Conservation (phyloP, 192 early-diverging fungal genomes). For the Rhizophlyctis rosea region DNA sequence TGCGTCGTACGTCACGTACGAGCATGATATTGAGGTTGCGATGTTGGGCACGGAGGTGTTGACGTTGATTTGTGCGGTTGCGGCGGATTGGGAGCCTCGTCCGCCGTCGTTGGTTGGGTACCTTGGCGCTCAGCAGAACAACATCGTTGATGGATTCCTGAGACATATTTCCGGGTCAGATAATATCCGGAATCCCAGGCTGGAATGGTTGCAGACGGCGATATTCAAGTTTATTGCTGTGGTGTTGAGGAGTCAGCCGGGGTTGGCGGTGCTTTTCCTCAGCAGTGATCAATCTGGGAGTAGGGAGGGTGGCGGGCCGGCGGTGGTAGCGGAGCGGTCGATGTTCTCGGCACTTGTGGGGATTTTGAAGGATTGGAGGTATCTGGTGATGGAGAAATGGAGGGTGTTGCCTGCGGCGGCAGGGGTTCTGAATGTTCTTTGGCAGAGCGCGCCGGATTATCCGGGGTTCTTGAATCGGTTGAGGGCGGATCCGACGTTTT, state of each 20-base stretch:
- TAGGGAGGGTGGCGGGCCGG: too few species aligned
- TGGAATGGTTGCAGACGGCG: constrained; percentile 35
- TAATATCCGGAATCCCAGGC: neutral
- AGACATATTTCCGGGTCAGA: constrained; percentile 19
- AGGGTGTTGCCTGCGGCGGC: constrained; percentile 31
- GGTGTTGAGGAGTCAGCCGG: constrained; percentile 44
- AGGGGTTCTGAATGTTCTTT: constrained; percentile 33
- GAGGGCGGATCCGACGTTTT: constrained; percentile 25
- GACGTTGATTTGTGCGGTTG: constrained; percentile 42
- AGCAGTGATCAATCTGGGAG: constrained; percentile 16
- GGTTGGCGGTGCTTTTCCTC: constrained; percentile 42
- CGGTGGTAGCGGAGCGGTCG: constrained; percentile 11
- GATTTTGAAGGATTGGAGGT: constrained; percentile 25
- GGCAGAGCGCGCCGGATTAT: constrained; percentile 34
- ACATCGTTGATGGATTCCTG: constrained; percentile 32
- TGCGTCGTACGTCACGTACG: constrained; percentile 43
- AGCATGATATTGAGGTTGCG: constrained; percentile 33
- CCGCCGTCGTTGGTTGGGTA: constrained; percentile 51
- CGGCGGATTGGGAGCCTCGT: constrained; percentile 41
- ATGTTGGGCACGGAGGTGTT: constrained; percentile 33
- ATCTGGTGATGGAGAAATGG: constrained; percentile 11
- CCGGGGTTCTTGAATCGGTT: constrained; percentile 24
- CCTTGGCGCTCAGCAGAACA: constrained; percentile 37
- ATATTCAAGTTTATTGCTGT: constrained; percentile 35
- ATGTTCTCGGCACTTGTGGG: too few species aligned